These are phyloP conservation scores for Elsinoe batatas DNA, from an alignment of 2,329 filamentous ascomycete genomes.

Conservation along the genomic window DNA sequence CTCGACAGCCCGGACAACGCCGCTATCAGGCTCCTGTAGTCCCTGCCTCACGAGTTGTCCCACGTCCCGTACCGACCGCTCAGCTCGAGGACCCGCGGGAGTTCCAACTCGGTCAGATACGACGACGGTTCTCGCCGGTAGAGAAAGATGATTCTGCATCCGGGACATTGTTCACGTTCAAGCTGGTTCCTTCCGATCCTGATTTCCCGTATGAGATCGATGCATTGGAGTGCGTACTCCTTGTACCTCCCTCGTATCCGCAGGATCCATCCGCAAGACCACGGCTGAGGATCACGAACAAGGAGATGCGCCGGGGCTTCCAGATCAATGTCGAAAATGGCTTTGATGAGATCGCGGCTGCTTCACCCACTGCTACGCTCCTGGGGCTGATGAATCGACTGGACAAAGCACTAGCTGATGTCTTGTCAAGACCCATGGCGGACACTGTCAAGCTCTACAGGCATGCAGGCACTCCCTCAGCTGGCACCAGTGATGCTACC, in stretches of 20 bases:
- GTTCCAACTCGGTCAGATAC: constrained; percentile 66
- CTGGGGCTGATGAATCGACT: constrained; percentile 58
- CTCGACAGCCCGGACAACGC: constrained; percentile 15
- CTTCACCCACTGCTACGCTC: constrained; percentile 47
- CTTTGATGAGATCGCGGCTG: constrained; percentile 55
- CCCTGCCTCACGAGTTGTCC: constrained; percentile 43
- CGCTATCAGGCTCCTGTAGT: constrained; percentile 25
- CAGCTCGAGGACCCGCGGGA: constrained; percentile 58
- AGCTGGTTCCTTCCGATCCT: constrained; percentile 63
- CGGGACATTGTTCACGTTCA: constrained; percentile 52
- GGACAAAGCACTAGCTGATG: constrained; percentile 60
- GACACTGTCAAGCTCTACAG: constrained; percentile 59
- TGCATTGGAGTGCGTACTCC: constrained; percentile 56
- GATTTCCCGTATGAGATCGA: constrained; percentile 74
- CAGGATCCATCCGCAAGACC: constrained; percentile 36
- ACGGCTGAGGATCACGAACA: constrained; percentile 54
- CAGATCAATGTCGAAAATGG: constrained; percentile 67
- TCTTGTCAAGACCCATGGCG: constrained; percentile 59
- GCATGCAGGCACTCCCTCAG: background rate
- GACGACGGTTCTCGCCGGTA: constrained; percentile 51
- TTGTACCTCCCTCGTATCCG: constrained; percentile 57
- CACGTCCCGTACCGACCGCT: constrained; percentile 55
- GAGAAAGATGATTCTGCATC: constrained; percentile 37
- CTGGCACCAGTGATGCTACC: background rate
- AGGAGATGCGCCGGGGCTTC: constrained; percentile 61